Evolutionary conservation across 495 filamentous ascomycete genomes (phyloP).

Genomic region (Melanomma pulvis-pyrius): DNA sequence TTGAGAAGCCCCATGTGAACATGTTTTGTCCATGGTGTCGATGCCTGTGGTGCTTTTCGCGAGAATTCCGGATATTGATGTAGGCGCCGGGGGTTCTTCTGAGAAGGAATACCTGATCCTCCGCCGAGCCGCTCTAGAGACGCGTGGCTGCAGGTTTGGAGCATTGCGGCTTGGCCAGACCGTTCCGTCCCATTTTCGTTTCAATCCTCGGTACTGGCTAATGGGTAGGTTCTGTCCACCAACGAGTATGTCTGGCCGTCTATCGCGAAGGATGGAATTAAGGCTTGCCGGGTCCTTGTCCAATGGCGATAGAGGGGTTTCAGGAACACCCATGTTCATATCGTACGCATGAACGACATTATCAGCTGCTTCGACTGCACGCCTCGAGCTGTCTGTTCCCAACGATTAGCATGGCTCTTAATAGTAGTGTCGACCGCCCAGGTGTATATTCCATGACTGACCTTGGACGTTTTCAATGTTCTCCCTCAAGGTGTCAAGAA

Average conservation of each 20-base stretch:
- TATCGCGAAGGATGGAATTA: slow-evolving; percentile 29
- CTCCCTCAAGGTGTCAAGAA: slow-evolving; percentile 68
- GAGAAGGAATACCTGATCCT: slow-evolving; percentile 20
- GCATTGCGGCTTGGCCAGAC: slow-evolving; percentile 7
- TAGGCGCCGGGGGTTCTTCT: slow-evolving; percentile 23
- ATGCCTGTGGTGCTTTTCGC: background rate
- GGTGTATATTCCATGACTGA: slow-evolving; percentile 35
- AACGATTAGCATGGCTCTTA: slow-evolving; percentile 2
- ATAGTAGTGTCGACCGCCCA: background rate
- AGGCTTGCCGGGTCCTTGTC: slow-evolving; percentile 44
- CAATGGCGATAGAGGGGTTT: slow-evolving; percentile 46
- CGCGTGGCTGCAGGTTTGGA: slow-evolving; percentile 16
- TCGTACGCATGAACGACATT: slow-evolving; percentile 89
- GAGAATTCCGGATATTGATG: background rate
- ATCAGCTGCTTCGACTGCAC: slow-evolving; percentile 79
- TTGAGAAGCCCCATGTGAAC: slow-evolving; percentile 27
- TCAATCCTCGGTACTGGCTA: slow-evolving; percentile 33
- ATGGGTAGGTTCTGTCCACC: slow-evolving; percentile 39
- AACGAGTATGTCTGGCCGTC: slow-evolving; percentile 42
- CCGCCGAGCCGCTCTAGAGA: slow-evolving; percentile 11
- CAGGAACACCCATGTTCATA: slow-evolving; percentile 79
- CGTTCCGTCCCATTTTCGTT: slow-evolving; percentile 39
- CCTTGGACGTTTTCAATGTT: slow-evolving; percentile 79
- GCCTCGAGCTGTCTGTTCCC: slow-evolving; percentile 67
- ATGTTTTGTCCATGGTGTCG: slow-evolving; percentile 5